A percentile compares a stretch with the other conserved stretches of the same genome.
These are phyloP conservation scores for Linum trigynum DNA, from an alignment of 345 rosid genomes.

Conservation along the genomic window DNA sequence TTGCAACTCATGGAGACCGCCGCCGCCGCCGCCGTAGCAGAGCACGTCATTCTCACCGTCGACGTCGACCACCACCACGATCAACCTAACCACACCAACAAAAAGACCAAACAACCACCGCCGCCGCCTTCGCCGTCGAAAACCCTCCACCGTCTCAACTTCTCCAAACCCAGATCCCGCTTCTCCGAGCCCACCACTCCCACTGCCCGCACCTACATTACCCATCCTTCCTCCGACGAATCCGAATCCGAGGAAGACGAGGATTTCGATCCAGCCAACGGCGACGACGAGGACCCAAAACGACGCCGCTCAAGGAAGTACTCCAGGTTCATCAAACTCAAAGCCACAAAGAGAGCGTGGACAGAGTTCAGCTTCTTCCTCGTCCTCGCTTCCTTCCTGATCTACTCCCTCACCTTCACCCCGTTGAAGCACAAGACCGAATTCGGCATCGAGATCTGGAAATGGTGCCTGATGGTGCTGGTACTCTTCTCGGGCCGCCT, in stretches of 20 bases:
- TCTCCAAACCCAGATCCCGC: slow-evolving; percentile 46
- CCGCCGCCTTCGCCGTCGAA: slow-evolving; percentile 6
- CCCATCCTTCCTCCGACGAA: slow-evolving; percentile 9
- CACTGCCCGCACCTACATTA: slow-evolving; percentile 6
- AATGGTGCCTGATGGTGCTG: slow-evolving; percentile 43
- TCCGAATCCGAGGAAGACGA: slow-evolving; percentile 20
- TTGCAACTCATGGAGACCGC: no score
- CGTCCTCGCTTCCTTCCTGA: slow-evolving; percentile 27
- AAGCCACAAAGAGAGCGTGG: slow-evolving; percentile 11
- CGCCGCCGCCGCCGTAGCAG: background rate
- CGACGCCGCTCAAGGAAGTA: slow-evolving; percentile 13
- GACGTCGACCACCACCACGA: slow-evolving; percentile 5
- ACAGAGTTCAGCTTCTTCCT: slow-evolving; percentile 31
- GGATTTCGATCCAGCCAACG: slow-evolving; percentile 7
- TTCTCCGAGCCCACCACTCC: slow-evolving; percentile 24
- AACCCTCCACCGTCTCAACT: slow-evolving; percentile 24
- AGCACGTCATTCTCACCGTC: slow-evolving; percentile 24
- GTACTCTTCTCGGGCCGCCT: slow-evolving; percentile 35
- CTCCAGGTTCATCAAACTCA: slow-evolving; percentile 2
- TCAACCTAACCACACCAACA: slow-evolving; percentile 5
- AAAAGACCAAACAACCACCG: slow-evolving; percentile 2
- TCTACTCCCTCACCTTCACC: slow-evolving; percentile 26
- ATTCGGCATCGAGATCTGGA: slow-evolving; percentile 37
- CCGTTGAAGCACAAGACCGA: slow-evolving; percentile 6
- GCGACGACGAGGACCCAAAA: background rate